Percentiles rank a stretch among this genome's conserved stretches.
Conservation (phyloP, 208 protist species). For the Leishmania aethiopica region DNA sequence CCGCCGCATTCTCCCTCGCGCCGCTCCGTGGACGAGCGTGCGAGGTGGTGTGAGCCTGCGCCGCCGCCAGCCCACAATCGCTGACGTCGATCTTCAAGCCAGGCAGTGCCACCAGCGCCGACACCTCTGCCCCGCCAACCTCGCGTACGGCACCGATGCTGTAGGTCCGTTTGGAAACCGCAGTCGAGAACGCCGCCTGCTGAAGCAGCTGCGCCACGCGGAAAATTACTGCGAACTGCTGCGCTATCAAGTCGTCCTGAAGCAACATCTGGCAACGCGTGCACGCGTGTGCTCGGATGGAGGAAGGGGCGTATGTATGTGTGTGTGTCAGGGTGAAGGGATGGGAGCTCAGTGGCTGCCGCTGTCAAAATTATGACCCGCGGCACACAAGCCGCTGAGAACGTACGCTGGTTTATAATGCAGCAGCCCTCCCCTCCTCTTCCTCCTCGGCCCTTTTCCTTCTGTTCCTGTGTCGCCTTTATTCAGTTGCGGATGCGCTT, state of each 20-base stretch:
- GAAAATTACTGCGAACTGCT: slow-evolving; percentile 11
- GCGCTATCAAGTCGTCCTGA: slow-evolving; percentile 17
- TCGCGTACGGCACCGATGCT: not conserved
- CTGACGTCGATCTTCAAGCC: not conserved
- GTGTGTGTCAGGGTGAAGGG: not conserved
- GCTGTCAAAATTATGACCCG: not conserved
- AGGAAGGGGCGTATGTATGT: not conserved
- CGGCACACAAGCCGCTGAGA: not conserved
- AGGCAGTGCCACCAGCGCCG: not conserved
- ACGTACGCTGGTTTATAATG: not conserved
- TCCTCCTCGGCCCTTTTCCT: not conserved
- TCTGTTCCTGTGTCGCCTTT: not conserved
- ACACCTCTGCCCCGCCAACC: not conserved
- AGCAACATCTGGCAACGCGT: slow-evolving; percentile 21
- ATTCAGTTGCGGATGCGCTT: not conserved
- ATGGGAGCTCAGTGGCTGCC: not conserved
- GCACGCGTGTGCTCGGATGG: not conserved
- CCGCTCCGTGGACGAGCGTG: not conserved
- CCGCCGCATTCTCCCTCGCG: not conserved
- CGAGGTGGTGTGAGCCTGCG: not conserved
- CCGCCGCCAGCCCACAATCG: not conserved
- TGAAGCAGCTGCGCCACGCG: slow-evolving; percentile 21
- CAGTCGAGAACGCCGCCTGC: slow-evolving; percentile 8
- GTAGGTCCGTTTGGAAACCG: not conserved
- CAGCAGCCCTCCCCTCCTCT: not conserved